Evolutionary conservation across 148 eudicot genomes (phyloP), one percentile per base, ranked within the genome.

Genomic region (Diospyros lotus): DNA sequence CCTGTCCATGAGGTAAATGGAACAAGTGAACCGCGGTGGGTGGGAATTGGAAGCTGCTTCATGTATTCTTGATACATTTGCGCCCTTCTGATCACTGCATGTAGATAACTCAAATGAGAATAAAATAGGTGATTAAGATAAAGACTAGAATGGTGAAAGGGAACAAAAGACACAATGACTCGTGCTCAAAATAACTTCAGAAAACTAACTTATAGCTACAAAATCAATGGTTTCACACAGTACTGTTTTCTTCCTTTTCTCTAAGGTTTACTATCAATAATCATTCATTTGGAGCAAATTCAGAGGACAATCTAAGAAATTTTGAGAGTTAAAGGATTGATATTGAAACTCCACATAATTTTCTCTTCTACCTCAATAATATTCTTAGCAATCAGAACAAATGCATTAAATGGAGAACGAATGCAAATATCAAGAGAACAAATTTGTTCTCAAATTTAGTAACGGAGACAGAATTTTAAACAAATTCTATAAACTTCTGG

Each of bases 41-140:
- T 63, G 68, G 97, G 98, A 71, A 91, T 76, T 28, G 90, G 89
- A 67, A 94, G 71, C 55, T 74, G 78, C 69, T 79, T 88, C 95
- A 91, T 94, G 86, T 86, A 88, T 15, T 88, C 89, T 84, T 91
- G 98, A 72, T 91, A 91, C 85, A 86, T 87, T 68, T 78, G 62
- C 28, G 95, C 97, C 72, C 72, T 87, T 79, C 84, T 84, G 40
- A 78, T 41, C 60, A 84, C 11, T 64, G 64, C 66, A 92, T 93
- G 88, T 84, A 71, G 28, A 10, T 62, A 48, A 39, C 56, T 68
- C n/a, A 18, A 58, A 52, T 50, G 4, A 28, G 68, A 40, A 64
- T 44, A 15, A 15, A 10, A 48, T 48, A 9, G 18, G 18, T 56
- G 40, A 1, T 61, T 17, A 59, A 17, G 41, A 42, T 38, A 51